phyloP scores from a whole-genome alignment of 2,329 filamentous ascomycete species.

The Scytalidium sp. region DNA sequence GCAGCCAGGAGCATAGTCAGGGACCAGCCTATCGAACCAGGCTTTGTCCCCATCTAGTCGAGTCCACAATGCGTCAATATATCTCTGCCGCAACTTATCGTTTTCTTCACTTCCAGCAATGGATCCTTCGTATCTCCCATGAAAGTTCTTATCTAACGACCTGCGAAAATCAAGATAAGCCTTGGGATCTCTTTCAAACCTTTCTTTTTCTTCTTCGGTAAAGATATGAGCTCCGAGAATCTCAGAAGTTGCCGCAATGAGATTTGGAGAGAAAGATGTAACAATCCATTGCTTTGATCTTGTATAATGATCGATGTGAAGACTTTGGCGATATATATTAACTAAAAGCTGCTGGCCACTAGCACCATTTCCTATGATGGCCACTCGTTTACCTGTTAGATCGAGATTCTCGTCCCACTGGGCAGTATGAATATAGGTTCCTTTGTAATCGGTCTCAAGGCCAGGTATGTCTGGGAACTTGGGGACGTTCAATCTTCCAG shows the following conservation, averaged over 20 bases:
- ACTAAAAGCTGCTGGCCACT: constrained; percentile 49
- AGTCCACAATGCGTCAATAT: constrained; percentile 32
- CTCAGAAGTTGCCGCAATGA: constrained; percentile 18
- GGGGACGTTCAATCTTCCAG: constrained; percentile 2
- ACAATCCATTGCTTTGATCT: constrained; percentile 45
- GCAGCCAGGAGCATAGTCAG: constrained; percentile 38
- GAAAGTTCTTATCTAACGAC: constrained; percentile 15
- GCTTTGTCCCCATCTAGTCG: constrained; percentile 36
- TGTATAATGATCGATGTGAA: constrained; percentile 40
- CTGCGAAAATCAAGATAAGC: constrained; percentile 10
- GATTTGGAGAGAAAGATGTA: constrained; percentile 37
- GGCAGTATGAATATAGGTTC: constrained; percentile 39
- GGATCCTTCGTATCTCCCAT: neutral
- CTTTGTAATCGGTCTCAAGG: constrained; percentile 39
- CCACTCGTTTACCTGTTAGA: constrained; percentile 42
- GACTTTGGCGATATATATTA: constrained; percentile 37
- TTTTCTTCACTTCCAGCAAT: constrained; percentile 35
- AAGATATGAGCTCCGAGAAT: neutral
- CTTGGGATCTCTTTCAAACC: neutral
- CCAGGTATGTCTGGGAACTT: constrained; percentile 40
- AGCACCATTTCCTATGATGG: constrained; percentile 46
- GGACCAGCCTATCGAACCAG: constrained; percentile 27
- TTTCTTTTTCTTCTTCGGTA: neutral
- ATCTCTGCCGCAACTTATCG: constrained; percentile 24
- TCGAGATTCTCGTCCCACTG: constrained; percentile 40